phyloP scores from a whole-genome alignment of 805 yeast species.

The Kodamaea kakaduensis region DNA sequence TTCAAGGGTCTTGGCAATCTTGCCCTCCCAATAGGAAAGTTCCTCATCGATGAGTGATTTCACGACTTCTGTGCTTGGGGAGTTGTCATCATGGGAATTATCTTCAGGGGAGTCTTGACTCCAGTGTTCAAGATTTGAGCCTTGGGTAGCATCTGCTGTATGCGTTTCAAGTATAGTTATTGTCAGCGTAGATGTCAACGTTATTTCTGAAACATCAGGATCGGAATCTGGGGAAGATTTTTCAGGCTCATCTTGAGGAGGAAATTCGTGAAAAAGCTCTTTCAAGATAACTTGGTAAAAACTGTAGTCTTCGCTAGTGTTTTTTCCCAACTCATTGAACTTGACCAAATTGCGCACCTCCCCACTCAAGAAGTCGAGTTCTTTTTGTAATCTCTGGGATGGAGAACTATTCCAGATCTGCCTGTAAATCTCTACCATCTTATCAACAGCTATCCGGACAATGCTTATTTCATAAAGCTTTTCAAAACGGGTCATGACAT shows the following conservation, averaged over 20 bases:
- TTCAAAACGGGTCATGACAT: too few species aligned
- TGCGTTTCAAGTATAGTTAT: neutral
- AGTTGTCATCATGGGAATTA: neutral
- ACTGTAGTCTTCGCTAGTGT: constrained; percentile 3
- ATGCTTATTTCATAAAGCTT: constrained; percentile 2
- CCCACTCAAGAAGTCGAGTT: constrained; percentile 20
- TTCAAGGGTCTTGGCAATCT: constrained; percentile 31
- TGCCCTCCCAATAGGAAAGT: constrained; percentile 29
- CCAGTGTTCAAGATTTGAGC: too few species aligned
- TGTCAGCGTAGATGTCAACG: constrained; percentile 10
- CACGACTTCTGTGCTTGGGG: constrained; percentile 3
- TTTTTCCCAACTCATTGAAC: constrained; percentile 15
- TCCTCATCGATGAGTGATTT: constrained; percentile 23
- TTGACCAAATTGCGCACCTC: constrained; percentile 26
- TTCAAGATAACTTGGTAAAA: constrained; percentile 6
- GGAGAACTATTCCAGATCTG: constrained; percentile 1
- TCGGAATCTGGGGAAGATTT: neutral
- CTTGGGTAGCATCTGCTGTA: neutral
- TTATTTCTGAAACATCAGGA: constrained; percentile 1
- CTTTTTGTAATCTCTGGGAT: constrained; percentile 16
- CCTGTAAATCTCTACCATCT: neutral
- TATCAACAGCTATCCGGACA: constrained; percentile 3
- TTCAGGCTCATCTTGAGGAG: constrained; percentile 4
- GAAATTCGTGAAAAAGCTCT: too few species aligned
- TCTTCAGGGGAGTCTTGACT: too few species aligned